Conservation (phyloP, 2,329 filamentous ascomycete species). For the Pyricularia grisea region DNA sequence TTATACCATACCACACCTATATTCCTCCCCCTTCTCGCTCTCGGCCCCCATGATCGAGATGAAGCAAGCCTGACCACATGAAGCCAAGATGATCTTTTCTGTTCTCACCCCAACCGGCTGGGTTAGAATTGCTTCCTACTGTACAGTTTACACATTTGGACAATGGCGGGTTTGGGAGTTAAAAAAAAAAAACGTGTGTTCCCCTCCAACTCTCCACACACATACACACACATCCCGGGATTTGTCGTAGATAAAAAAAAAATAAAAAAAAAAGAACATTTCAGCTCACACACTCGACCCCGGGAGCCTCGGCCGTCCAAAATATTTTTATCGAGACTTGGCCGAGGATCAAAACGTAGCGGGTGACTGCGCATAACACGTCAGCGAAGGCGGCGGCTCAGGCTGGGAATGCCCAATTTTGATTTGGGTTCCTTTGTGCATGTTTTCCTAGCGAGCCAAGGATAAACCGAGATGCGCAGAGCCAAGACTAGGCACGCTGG, state of each 20-base stretch:
- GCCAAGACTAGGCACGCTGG: background rate
- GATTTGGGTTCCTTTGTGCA: background rate
- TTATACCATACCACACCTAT: background rate
- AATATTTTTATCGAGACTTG: background rate
- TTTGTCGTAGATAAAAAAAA: too few relatives aligned
- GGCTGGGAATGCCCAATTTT: background rate
- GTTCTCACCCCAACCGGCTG: background rate
- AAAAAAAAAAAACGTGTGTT: background rate
- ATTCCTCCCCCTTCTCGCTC: background rate
- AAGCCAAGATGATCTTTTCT: background rate
- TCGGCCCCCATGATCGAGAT: background rate
- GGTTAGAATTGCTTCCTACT: background rate
- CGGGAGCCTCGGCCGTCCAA: background rate
- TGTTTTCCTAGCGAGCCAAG: background rate
- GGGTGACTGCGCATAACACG: background rate
- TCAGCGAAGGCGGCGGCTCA: background rate
- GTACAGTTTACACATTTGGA: background rate
- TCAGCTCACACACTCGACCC: background rate
- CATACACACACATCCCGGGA: background rate
- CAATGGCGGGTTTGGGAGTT: background rate
- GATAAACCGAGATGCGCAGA: background rate
- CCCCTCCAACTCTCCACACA: background rate
- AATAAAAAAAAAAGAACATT: background rate
- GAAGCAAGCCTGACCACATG: background rate
- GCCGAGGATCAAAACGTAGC: background rate